Evolutionary conservation across 2,329 filamentous ascomycete genomes (phyloP).

Genomic region (Clonostachys chloroleuca): DNA sequence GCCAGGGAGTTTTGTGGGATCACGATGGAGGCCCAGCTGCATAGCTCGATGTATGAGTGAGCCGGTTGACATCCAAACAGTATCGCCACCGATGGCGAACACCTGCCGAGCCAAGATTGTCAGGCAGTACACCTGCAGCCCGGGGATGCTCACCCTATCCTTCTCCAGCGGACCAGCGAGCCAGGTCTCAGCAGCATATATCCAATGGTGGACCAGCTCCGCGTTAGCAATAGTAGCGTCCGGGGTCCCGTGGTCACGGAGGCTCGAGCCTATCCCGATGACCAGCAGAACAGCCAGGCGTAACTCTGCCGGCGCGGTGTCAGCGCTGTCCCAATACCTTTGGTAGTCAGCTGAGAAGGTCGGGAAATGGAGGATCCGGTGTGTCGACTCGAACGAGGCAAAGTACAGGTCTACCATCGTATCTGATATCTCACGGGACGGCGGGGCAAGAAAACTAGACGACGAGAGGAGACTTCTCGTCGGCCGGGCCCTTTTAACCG

Average conservation of each 20-base stretch:
- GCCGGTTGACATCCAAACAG: conserved; percentile 33
- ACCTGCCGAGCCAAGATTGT: conserved; percentile 30
- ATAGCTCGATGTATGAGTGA: conserved; percentile 34
- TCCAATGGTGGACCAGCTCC: conserved; percentile 24
- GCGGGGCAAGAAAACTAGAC: too few species aligned
- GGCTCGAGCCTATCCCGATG: conserved; percentile 29
- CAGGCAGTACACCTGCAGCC: conserved; percentile 33
- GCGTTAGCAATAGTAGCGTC: conserved; percentile 12
- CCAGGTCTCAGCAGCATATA: conserved; percentile 34
- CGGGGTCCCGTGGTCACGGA: conserved; percentile 13
- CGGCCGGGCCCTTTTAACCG: too few species aligned
- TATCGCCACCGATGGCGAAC: conserved; percentile 30
- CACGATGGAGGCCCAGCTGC: conserved; percentile 38
- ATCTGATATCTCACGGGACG: too few species aligned
- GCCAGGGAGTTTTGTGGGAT: conserved; percentile 27
- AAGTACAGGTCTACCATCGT: conserved; percentile 29
- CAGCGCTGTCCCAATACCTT: conserved; percentile 34
- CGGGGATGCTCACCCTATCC: conserved; percentile 16
- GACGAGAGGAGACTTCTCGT: too few species aligned
- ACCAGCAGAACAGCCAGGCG: conserved; percentile 31
- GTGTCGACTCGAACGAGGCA: conserved; percentile 39
- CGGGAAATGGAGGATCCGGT: conserved; percentile 48
- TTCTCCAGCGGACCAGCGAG: conserved; percentile 32
- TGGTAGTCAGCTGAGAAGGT: conserved; percentile 46
- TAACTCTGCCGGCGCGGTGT: conserved; percentile 9